Conservation (phyloP, 371 early-diverging fungal genomes). For the Mortierella sp. region DNA sequence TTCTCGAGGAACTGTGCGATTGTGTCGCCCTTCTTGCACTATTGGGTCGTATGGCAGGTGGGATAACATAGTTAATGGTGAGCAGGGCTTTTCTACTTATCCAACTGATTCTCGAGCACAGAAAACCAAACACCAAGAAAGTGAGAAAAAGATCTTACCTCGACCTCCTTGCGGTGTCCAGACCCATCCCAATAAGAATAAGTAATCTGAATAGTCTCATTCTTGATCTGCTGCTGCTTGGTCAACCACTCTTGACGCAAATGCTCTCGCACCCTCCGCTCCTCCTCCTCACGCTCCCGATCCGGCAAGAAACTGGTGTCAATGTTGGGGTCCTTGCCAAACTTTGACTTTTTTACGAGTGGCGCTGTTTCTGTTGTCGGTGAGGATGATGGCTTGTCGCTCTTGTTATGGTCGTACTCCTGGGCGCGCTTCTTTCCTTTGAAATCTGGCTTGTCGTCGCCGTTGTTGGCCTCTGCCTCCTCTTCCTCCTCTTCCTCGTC, state of each 20-base stretch:
- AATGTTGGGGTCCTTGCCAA: constrained; percentile 90
- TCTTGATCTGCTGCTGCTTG: constrained; percentile 85
- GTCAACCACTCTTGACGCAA: constrained; percentile 83
- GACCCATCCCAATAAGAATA: constrained; percentile 97
- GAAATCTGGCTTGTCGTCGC: constrained; percentile 18
- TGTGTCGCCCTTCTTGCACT: constrained; percentile 92
- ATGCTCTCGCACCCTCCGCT: constrained; percentile 81
- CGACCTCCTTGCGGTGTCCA: constrained; percentile 90
- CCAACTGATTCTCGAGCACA: neutral
- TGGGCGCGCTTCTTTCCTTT: constrained; percentile 27
- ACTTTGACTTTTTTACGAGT: constrained; percentile 67
- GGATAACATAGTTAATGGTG: neutral
- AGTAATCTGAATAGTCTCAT: constrained; percentile 86
- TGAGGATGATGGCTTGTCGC: constrained; percentile 19
- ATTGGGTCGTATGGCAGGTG: neutral
- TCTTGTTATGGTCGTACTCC: constrained; percentile 27
- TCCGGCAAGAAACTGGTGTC: constrained; percentile 97
- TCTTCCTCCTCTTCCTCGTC: constrained; percentile 72
- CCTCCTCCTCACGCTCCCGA: constrained; percentile 87
- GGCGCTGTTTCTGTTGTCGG: neutral
- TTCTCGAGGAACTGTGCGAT: constrained; percentile 90
- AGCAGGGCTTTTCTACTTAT: neutral
- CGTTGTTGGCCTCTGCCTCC: constrained; percentile 61
- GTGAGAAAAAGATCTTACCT: constrained; percentile 60
- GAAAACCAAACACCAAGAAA: constrained; percentile 2